Percentiles rank a stretch among this genome's conserved stretches.
Conservation (phyloP, 345 rosid genomes). For the Sapria himalayana region DNA sequence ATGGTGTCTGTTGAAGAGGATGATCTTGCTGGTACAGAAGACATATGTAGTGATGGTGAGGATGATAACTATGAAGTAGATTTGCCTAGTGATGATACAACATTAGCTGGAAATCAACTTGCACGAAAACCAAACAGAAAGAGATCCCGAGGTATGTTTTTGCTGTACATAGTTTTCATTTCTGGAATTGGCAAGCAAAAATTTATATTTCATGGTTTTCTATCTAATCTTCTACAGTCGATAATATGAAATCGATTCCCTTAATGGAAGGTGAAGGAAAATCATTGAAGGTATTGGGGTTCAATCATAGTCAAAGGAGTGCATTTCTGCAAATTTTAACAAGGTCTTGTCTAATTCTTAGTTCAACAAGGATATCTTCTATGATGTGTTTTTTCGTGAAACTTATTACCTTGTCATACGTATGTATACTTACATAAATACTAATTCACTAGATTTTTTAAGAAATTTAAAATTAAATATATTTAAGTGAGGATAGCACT, state of each 20-base stretch:
- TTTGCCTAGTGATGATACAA: constrained; percentile 59
- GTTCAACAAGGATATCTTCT: not conserved
- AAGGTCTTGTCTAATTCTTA: constrained; percentile 30
- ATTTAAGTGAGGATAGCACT: no score
- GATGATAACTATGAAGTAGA: constrained; percentile 97
- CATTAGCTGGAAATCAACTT: constrained; percentile 45
- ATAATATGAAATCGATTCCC: constrained; percentile 56
- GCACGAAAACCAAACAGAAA: constrained; percentile 59
- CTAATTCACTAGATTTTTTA: no score
- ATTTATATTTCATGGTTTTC: constrained; percentile 3
- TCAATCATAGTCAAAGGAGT: constrained; percentile 88
- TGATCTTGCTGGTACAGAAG: constrained; percentile 98
- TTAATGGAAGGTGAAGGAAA: constrained; percentile 99
- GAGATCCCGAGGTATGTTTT: constrained; percentile 50
- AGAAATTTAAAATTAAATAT: no score
- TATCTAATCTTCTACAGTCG: constrained; percentile 20
- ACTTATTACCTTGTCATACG: not conserved
- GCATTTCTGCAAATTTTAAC: constrained; percentile 76
- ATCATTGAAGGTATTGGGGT: constrained; percentile 82
- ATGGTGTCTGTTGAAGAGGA: constrained; percentile 95
- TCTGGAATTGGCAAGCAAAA: not conserved
- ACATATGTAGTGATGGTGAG: constrained; percentile 85
- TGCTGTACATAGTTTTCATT: not conserved
- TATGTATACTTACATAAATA: not conserved
- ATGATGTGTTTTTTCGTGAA: not conserved